Percentiles rank a stretch among this genome's conserved stretches.
Conservation (phyloP, 371 early-diverging fungal genomes). For the Dentiscutata heterogama region DNA sequence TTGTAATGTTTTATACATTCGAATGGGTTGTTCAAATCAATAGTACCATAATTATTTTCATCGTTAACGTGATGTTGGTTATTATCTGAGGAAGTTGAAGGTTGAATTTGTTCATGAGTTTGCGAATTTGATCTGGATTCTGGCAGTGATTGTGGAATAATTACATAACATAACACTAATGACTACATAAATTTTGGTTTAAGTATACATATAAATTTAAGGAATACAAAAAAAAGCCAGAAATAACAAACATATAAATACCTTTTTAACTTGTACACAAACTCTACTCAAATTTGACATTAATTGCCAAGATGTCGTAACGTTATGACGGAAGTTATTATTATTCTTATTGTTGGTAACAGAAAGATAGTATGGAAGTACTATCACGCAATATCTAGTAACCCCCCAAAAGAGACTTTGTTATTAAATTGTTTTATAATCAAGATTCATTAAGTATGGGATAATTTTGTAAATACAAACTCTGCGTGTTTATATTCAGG, state of each 20-base stretch:
- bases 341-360: not conserved
- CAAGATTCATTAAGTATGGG: not conserved
- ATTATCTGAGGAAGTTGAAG: not conserved
- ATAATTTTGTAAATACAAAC: constrained; percentile 41
- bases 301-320: constrained; percentile 61
- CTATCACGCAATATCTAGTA: constrained; percentile 1
- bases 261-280: constrained; percentile 73
- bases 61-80: no score
- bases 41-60: no score
- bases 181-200: constrained; percentile 52
- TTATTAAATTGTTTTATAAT: constrained; percentile 41
- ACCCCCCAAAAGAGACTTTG: constrained; percentile 17
- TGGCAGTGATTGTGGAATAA: constrained; percentile 48
- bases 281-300: constrained; percentile 68
- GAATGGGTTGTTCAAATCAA: constrained; percentile 41
- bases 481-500: constrained; percentile 55
- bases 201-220: not conserved
- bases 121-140: not conserved
- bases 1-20: constrained; percentile 52
- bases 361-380: not conserved
- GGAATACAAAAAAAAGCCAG: not conserved
- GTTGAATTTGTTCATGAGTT: not conserved
- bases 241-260: constrained; percentile 38
- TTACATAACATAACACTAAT: constrained; percentile 65
- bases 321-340: constrained; percentile 45